These are phyloP conservation scores for Vickermania spadyakhi DNA, from an alignment of 208 protist genomes.

Conservation along the genomic window DNA sequence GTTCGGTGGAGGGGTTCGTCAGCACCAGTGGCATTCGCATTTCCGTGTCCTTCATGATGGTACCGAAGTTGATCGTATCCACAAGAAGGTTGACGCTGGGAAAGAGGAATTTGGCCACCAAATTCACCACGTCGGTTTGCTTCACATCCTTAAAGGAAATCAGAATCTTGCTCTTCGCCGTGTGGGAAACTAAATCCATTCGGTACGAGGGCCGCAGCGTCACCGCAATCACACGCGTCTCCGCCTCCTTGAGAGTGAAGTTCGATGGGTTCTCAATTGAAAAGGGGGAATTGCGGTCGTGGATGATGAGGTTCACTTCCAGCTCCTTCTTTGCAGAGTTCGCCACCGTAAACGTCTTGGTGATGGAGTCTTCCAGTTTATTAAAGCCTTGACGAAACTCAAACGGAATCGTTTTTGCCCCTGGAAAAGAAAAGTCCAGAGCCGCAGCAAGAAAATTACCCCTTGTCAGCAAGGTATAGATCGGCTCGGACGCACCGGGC, in stretches of 20 bases:
- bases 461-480: constrained; percentile 71
- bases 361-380: constrained; percentile 6
- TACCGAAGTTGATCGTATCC: constrained; percentile 84
- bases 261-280: constrained; percentile 37
- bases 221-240: constrained; percentile 78
- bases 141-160: constrained; percentile 89
- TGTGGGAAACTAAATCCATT: constrained; percentile 67
- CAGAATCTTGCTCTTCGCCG: constrained; percentile 52
- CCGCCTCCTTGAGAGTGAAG: constrained; percentile 58
- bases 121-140: constrained; percentile 66
- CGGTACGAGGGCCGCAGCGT: constrained; percentile 80
- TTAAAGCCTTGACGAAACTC: constrained; percentile 56
- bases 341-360: constrained; percentile 79
- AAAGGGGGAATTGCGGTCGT: constrained; percentile 50
- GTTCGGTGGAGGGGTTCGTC: constrained; percentile 62
- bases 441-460: constrained; percentile 80
- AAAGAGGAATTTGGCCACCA: constrained; percentile 79
- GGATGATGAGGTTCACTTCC: constrained; percentile 46
- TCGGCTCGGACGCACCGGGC: constrained; percentile 18
- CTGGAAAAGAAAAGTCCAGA: constrained; percentile 77
- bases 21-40: constrained; percentile 53
- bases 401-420: constrained; percentile 66
- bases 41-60: constrained; percentile 89
- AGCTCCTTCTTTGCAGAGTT: constrained; percentile 85
- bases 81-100: constrained; percentile 55